phyloP scores from a whole-genome alignment of 345 rosid species.

The Camelina neglecta region DNA sequence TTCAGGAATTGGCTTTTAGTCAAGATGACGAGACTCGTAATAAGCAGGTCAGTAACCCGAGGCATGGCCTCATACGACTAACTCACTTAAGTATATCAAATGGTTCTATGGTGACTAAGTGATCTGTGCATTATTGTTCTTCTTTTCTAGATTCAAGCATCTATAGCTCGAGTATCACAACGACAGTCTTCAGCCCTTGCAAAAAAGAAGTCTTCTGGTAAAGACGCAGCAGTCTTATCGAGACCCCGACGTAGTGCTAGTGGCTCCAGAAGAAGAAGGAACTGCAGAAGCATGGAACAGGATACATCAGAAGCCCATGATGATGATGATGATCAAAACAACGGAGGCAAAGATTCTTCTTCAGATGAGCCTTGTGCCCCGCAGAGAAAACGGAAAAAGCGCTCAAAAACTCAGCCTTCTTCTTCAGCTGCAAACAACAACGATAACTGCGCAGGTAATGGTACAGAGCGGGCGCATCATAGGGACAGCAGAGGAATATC shows the following conservation, averaged over 20 bases:
- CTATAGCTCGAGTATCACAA: slow-evolving; percentile 83
- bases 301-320: slow-evolving; percentile 73
- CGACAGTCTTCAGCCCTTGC: slow-evolving; percentile 80
- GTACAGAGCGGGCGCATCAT: slow-evolving; percentile 49
- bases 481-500: slow-evolving; percentile 67
- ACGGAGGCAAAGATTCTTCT: slow-evolving; percentile 71
- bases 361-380: slow-evolving; percentile 70
- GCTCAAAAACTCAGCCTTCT: slow-evolving; percentile 56
- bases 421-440: slow-evolving; percentile 63
- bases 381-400: slow-evolving; percentile 61
- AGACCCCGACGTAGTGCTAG: slow-evolving; percentile 62
- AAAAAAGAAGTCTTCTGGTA: slow-evolving; percentile 63
- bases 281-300: slow-evolving; percentile 57
- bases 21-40: slow-evolving; percentile 87
- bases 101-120: slow-evolving; percentile 12
- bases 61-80: slow-evolving; percentile 16
- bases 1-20: slow-evolving; percentile 82
- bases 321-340: slow-evolving; percentile 55
- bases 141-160: slow-evolving; percentile 79
- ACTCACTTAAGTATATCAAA: neutral
- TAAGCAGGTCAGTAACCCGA: slow-evolving; percentile 65
- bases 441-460: slow-evolving; percentile 57
- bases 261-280: slow-evolving; percentile 63
- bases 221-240: slow-evolving; percentile 52
- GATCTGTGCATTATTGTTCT: neutral